Evolutionary conservation across 495 filamentous ascomycete species (phyloP), one percentile per base, ranked within the genome.

Genomic region (Penicillium lagena): DNA sequence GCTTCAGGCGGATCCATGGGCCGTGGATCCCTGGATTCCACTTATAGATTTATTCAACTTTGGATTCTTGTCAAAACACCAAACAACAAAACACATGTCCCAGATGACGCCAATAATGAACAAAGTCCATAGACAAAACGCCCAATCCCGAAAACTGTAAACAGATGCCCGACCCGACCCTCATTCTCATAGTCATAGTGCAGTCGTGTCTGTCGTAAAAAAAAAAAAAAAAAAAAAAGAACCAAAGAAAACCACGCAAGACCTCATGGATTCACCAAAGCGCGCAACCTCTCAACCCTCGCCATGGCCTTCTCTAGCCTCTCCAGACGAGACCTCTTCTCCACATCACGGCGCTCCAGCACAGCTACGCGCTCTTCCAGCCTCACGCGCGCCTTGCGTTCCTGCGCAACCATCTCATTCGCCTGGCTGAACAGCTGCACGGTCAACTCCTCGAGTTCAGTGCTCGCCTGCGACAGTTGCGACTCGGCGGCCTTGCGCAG

Each of bases 331-430:
- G 72, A 74, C 48, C 78, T 70, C 73, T 87, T 89, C 56, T 89
- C 86, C 17, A 61, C 66, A 51, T 90, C 87, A 33, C 87, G 57
- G 29, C 74, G 64, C 64, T 90, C 86, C 31, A 91, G 63, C 51
- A 84, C 72, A 27, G 64, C 74, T 0, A 91, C 78, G 29, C 86
- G 61, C 60, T 88, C 84, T 61, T 95, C 89, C 29, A 97, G 71
- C 62, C 76, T 78, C 7, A 85, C 87, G 34, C 88, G 69, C 30
- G 86, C 87, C 59, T 84, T 81, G 37, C 93, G 74, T 72, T 97
- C 93, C 54, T 80, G 69, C 12, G 91, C 89, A 17, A 98, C 93
- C 91, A 98, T 97, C 72, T 95, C 87, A 55, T 97, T 97, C 12
- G 93, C 93, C 64, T 95, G 83, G 60, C 87, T 81, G 67, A 98